Percentiles rank a stretch among this genome's conserved stretches.
Conservation (phyloP, 495 filamentous ascomycete genomes). For the Pseudomonodictys pantanalensis region DNA sequence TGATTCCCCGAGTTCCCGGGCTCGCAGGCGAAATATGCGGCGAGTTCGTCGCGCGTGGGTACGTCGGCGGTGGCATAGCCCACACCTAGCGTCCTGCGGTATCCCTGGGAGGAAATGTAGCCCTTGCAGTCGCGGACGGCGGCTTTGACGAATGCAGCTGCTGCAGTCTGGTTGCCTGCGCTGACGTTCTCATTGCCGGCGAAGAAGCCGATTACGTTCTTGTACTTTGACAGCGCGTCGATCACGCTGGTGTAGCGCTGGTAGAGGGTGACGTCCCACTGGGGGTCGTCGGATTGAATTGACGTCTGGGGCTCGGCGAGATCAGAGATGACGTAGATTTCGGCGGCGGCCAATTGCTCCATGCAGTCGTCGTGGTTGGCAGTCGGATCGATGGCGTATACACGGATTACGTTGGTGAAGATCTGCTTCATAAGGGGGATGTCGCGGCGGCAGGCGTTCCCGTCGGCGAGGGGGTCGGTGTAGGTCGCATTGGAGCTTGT, state of each 20-base stretch:
- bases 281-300: slow-evolving; percentile 74
- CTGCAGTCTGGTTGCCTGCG: slow-evolving; percentile 70
- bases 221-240: slow-evolving; percentile 72
- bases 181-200: slow-evolving; percentile 96
- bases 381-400: slow-evolving; percentile 84
- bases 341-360: slow-evolving; percentile 75
- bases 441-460: slow-evolving; percentile 68
- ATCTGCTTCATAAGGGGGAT: slow-evolving; percentile 73
- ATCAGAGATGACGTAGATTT: slow-evolving; percentile 93
- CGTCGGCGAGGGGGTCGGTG: slow-evolving; percentile 70
- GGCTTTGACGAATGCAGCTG: slow-evolving; percentile 90
- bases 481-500: slow-evolving; percentile 44
- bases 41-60: slow-evolving; percentile 71
- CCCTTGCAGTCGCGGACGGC: slow-evolving; percentile 91
- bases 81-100: slow-evolving; percentile 72
- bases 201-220: slow-evolving; percentile 92
- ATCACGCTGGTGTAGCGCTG: slow-evolving; percentile 80
- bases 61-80: slow-evolving; percentile 96
- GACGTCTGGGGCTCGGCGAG: slow-evolving; percentile 73
- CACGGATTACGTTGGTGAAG: slow-evolving; percentile 84
- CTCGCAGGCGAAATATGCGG: slow-evolving; percentile 91
- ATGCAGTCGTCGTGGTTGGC: slow-evolving; percentile 79
- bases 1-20: slow-evolving; percentile 51
- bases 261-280: slow-evolving; percentile 74
- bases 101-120: slow-evolving; percentile 75